Evolutionary conservation across 2,329 filamentous ascomycete species (phyloP).

Genomic region (Scedosporium minutisporum): DNA sequence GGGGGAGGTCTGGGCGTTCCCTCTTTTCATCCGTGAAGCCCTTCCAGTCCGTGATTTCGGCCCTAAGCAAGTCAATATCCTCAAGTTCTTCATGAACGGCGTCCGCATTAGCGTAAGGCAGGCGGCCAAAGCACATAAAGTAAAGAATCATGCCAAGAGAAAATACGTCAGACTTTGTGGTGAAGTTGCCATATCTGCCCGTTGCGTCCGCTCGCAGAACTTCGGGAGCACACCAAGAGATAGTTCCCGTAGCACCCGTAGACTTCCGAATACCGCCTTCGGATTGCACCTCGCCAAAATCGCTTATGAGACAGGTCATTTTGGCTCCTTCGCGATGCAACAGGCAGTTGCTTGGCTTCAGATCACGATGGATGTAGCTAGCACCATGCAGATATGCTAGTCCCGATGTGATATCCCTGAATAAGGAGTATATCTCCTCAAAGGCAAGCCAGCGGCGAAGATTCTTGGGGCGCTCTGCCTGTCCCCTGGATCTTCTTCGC

Average conservation of each 20-base stretch:
- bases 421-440: conserved; percentile 94
- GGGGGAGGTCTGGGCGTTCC: conserved; percentile 71
- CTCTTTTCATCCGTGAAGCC: conserved; percentile 74
- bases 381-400: conserved; percentile 81
- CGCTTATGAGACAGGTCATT: conserved; percentile 79
- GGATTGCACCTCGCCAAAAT: conserved; percentile 93
- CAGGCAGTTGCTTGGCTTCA: conserved; percentile 94
- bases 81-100: conserved; percentile 83
- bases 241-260: conserved; percentile 87
- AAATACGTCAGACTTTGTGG: conserved; percentile 96
- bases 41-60: conserved; percentile 77
- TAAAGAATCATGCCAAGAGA: conserved; percentile 97
- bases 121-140: conserved; percentile 87
- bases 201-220: conserved; percentile 62
- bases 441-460: conserved; percentile 49
- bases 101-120: conserved; percentile 81
- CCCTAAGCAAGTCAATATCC: conserved; percentile 74
- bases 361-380: conserved; percentile 90
- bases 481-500: conserved; percentile 70
- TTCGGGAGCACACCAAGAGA: conserved; percentile 95
- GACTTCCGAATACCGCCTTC: conserved; percentile 75
- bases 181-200: conserved; percentile 83
- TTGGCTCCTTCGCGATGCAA: conserved; percentile 66
- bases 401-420: conserved; percentile 88
- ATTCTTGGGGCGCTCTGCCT: conserved; percentile 53